These are phyloP conservation scores for Centella asiatica DNA, from an alignment of 129 eudicot genomes.

Conservation along the genomic window DNA sequence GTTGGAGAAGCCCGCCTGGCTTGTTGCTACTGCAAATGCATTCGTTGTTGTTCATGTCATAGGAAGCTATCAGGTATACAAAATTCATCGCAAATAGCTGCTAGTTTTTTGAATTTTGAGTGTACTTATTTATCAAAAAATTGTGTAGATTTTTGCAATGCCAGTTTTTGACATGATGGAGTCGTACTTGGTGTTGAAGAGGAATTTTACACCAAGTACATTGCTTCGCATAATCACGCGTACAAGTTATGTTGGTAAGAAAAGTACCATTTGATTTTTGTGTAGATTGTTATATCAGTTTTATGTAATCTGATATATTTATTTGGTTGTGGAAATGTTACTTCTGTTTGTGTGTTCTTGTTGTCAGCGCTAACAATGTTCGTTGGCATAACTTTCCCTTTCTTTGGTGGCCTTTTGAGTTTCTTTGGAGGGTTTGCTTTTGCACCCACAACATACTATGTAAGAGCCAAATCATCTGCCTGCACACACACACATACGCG, in stretches of 20 bases:
- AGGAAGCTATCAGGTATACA: slow-evolving; percentile 57
- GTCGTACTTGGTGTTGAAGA: slow-evolving; percentile 20
- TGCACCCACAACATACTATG: slow-evolving; percentile 50
- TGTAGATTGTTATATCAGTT: no score
- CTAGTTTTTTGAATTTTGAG: background rate
- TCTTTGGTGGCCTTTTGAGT: slow-evolving; percentile 49
- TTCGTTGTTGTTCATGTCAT: slow-evolving; percentile 46
- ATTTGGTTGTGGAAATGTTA: no score
- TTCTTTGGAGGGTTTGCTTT: slow-evolving; percentile 67
- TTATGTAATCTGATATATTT: no score
- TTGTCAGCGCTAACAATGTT: slow-evolving; percentile 44
- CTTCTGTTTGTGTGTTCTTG: no score
- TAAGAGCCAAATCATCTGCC: slow-evolving; percentile 22
- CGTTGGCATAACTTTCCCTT: slow-evolving; percentile 45
- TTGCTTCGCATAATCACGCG: slow-evolving; percentile 37
- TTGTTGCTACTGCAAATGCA: slow-evolving; percentile 35
- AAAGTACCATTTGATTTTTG: background rate
- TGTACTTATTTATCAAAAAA: background rate
- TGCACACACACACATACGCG: no score
- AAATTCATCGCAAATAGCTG: background rate
- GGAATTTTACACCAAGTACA: slow-evolving; percentile 34
- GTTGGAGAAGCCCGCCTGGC: slow-evolving; percentile 30
- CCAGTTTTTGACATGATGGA: slow-evolving; percentile 56
- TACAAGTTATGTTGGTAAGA: slow-evolving; percentile 43
- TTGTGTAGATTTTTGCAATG: slow-evolving; percentile 41